Conservation (phyloP, 2,329 filamentous ascomycete species). For the Chaetomium sp. region DNA sequence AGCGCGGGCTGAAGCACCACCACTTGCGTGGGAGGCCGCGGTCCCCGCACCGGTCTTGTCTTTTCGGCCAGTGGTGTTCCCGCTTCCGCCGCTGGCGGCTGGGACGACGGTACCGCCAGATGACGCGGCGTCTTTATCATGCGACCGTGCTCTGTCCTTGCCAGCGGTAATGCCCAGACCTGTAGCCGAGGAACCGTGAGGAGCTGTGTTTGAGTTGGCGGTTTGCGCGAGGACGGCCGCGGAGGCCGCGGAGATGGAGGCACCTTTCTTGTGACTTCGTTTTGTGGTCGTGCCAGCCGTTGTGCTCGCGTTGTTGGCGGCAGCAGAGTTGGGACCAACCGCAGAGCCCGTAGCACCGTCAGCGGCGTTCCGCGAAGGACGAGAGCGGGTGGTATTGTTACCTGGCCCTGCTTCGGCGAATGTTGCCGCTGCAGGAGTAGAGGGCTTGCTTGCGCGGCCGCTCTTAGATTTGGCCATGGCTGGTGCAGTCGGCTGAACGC, state of each 20-base stretch:
- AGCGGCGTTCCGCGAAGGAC: conserved; percentile 39
- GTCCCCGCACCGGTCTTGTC: neutral
- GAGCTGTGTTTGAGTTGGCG: neutral
- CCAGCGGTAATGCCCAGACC: too few species aligned
- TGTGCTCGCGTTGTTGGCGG: neutral
- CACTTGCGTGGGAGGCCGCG: neutral
- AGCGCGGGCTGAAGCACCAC: neutral
- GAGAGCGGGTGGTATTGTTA: conserved; percentile 33
- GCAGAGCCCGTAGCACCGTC: neutral
- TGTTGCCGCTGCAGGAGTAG: conserved; percentile 53
- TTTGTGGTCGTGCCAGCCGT: conserved; percentile 34
- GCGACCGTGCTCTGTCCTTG: too few species aligned
- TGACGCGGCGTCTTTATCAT: too few species aligned
- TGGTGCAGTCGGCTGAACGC: conserved; percentile 34
- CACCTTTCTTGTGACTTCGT: conserved; percentile 55
- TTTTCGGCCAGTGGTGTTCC: neutral
- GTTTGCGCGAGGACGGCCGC: neutral
- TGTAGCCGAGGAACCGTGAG: neutral
- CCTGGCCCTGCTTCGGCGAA: conserved; percentile 47
- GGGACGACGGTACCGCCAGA: too few species aligned
- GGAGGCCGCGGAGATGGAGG: conserved; percentile 34
- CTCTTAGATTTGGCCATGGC: conserved; percentile 53
- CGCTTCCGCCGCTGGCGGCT: neutral
- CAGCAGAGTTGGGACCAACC: conserved; percentile 4
- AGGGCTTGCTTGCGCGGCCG: conserved; percentile 60